These are phyloP conservation scores for Trichoderma guizhouense DNA, from an alignment of 2,329 filamentous ascomycete species.

Conservation along the genomic window DNA sequence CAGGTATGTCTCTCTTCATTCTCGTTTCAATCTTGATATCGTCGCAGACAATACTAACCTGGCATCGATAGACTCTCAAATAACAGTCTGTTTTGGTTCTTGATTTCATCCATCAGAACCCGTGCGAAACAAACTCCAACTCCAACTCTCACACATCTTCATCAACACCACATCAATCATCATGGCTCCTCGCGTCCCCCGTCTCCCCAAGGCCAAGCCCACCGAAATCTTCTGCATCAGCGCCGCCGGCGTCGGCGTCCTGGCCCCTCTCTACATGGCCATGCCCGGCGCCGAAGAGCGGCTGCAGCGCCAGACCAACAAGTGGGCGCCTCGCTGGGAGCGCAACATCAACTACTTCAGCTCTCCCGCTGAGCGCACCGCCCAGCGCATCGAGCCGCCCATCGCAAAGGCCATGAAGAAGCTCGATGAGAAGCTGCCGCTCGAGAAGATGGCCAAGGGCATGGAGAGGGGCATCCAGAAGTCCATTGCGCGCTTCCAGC, in stretches of 20 bases:
- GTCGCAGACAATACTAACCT: not conserved
- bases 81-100: not conserved
- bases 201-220: slow-evolving; percentile 47
- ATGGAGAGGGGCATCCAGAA: slow-evolving; percentile 47
- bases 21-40: not conserved
- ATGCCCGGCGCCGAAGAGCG: slow-evolving; percentile 55
- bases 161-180: slow-evolving; percentile 26
- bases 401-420: slow-evolving; percentile 43
- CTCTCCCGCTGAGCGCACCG: slow-evolving; percentile 44
- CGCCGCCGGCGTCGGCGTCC: slow-evolving; percentile 50
- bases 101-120: slow-evolving; percentile 8
- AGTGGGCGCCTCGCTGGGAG: slow-evolving; percentile 60
- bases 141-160: not conserved
- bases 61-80: not conserved
- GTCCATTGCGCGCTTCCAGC: slow-evolving; percentile 40
- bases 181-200: slow-evolving; percentile 46
- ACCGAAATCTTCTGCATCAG: slow-evolving; percentile 53
- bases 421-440: slow-evolving; percentile 46
- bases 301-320: slow-evolving; percentile 50
- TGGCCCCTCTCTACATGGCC: slow-evolving; percentile 55
- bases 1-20: not conserved
- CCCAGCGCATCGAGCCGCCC: slow-evolving; percentile 49
- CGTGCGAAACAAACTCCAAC: too few species aligned
- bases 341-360: slow-evolving; percentile 53
- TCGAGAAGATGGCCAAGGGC: slow-evolving; percentile 49